Base-by-base conservation (phyloP, 2,329 filamentous ascomycete species). In the Fusarium sp. region DNA sequence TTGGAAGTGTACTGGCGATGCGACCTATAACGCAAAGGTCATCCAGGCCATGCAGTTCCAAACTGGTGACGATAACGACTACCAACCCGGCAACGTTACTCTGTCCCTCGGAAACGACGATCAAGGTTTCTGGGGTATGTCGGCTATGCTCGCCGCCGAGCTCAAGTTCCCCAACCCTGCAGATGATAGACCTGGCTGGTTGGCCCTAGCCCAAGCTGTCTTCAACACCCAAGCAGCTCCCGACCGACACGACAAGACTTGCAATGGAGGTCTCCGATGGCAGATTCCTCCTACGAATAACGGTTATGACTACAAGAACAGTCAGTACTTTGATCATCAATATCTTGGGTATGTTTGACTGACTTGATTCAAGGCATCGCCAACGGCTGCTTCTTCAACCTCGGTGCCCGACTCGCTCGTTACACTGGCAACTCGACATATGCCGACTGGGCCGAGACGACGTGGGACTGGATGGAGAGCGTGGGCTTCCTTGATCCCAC, bases 251-350 rank as follows among this genome's bases (percentile, higher is more conserved):
- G 86, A 86, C 10, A 81, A 84, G 1, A 82, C 82, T 0, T 86
- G 85, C 20, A 90, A 89, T 68, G 88, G 87, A 52, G 93, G 93
- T 22, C 81, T 95, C 71, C 87, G 92, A 75, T 94, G 93, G 93
- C 93, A 96, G 84, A 93, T 96, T 70, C 94, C 91, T 73, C 85
- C 88, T 7, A 91, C 92, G 76, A 94, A 95, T 80, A 88, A 86
- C 54, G 94, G 93, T 37, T 96, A 93, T 81, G 87, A 92, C 78
- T 95, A 95, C 86, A 96, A 92, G 81, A 92, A 92, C 81, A 85
- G 84, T 85, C 66, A 76, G 78, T 66, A 20, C 56, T 37, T 37
- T 24, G n/a, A 20, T 24, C 13, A 1, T 5, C 20, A 11, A 10
- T 13, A 29, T 24, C 7, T 4, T 9, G 29, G 34, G 27, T 22